Base-by-base conservation (phyloP, 352 stramenopile genomes). In the Globisporangium lucens region DNA sequence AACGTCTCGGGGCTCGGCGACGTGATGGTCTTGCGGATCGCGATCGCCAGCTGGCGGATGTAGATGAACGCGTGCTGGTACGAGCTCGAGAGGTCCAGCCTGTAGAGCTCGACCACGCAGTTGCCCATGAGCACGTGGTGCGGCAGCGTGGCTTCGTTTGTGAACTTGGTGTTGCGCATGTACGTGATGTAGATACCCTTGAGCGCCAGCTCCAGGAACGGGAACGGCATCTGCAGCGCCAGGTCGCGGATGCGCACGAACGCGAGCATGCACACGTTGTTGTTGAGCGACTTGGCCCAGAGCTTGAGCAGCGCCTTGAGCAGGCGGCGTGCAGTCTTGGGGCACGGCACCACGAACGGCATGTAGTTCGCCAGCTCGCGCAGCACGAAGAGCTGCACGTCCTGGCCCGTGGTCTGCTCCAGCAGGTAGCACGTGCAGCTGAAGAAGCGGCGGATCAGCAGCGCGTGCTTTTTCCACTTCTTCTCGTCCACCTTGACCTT, bases 61-160 rank as follows among this genome's bases (percentile, higher is more conserved):
- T 99, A 99, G 33, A 99, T 89, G 75, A 99, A 99, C 22, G 97
- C 97, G 79, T 99, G 97, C 77, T 99, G 97, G 85, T 99, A 99
- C 52, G 97, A 97, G 65, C 91, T 97, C 22, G 92, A 90, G 55
- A 98, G 84, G 76, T 99, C 96, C 20, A 99, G 73, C 17, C 91
- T 90, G 70, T 99, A 99, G 22, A 99, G 83, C 74, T 99, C 97
- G n/a, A 99, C 97, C 17, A 99, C 82, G 77, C 97, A 99, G 74
- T 99, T 99, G 55, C 93, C 94, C 79, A 99, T 96, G 65, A 99
- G 66, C 12, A 94, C 81, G 71, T 94, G 85, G 73, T 94, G 88
- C 46, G 86, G 75, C 67, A 94, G 70, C 58, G 85, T 94, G 53
- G 82, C 70, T 60, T 97, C 92, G 73, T 95, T 94, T 60, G 90